Conservation (phyloP, 1,284 basidiomycete genomes). For the Naganishia liquefaciens region DNA sequence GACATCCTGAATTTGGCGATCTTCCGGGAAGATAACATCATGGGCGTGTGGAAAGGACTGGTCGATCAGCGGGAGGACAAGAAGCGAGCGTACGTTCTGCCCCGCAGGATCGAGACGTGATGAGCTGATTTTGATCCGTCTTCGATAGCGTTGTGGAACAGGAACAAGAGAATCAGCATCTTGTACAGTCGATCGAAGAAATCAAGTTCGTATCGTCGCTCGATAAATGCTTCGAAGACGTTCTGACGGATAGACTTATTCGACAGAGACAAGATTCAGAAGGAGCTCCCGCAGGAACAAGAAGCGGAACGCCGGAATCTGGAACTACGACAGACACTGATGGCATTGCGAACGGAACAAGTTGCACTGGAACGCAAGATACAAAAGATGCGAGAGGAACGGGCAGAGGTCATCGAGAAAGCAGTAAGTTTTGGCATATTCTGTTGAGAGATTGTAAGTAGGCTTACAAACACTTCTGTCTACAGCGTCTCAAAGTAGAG, state of each 20-base stretch:
- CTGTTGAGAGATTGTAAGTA: too few species aligned
- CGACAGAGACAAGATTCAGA: constrained; percentile 64
- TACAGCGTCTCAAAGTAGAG: constrained; percentile 22
- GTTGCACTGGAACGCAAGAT: constrained; percentile 55
- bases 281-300: constrained; percentile 70
- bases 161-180: constrained; percentile 58
- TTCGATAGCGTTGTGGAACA: constrained; percentile 52
- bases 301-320: constrained; percentile 65
- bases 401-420: constrained; percentile 25
- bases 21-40: constrained; percentile 57
- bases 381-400: constrained; percentile 53
- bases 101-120: background rate
- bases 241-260: background rate
- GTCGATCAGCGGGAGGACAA: constrained; percentile 37
- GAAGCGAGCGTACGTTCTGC: constrained; percentile 39
- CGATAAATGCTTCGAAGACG: background rate
- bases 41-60: constrained; percentile 42
- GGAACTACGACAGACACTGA: constrained; percentile 64
- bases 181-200: constrained; percentile 61
- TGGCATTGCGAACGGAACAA: constrained; percentile 64
- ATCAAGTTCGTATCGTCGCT: constrained; percentile 61
- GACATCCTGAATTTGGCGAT: constrained; percentile 91
- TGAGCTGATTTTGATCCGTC: background rate
- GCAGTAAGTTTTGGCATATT: background rate
- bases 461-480: background rate